Percentiles rank a stretch among this genome's conserved stretches.
Conservation (phyloP, 2,329 filamentous ascomycete species). For the Cercospora zeae-maydis region DNA sequence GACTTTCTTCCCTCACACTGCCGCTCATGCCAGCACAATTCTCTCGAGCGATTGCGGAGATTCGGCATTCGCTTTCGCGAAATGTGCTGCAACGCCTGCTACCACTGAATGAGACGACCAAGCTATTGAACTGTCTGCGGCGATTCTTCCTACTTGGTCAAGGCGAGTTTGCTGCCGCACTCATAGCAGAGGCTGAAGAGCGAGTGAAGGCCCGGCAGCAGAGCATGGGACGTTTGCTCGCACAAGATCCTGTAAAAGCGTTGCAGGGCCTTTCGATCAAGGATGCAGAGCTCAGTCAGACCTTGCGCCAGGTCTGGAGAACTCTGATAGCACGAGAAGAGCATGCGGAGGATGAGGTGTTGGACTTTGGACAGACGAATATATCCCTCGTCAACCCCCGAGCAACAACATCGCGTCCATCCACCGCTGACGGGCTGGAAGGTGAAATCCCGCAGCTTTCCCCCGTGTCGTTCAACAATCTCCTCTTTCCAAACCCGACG, state of each 20-base stretch:
- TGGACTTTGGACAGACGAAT: slow-evolving; percentile 77
- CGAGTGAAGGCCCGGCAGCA: slow-evolving; percentile 70
- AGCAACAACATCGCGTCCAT: slow-evolving; percentile 35
- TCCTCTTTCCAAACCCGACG: slow-evolving; percentile 75
- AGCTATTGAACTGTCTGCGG: slow-evolving; percentile 71
- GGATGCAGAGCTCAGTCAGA: slow-evolving; percentile 77
- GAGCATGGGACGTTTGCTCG: slow-evolving; percentile 52
- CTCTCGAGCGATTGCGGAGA: slow-evolving; percentile 67
- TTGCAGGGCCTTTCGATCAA: slow-evolving; percentile 68
- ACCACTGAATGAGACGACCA: slow-evolving; percentile 70
- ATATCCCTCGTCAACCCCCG: slow-evolving; percentile 64
- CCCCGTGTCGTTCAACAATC: slow-evolving; percentile 65
- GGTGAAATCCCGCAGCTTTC: slow-evolving; percentile 42
- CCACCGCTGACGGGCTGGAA: slow-evolving; percentile 40
- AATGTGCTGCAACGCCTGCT: slow-evolving; percentile 79
- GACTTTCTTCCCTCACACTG: slow-evolving; percentile 65
- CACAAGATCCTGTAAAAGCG: slow-evolving; percentile 50
- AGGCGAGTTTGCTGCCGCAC: slow-evolving; percentile 84
- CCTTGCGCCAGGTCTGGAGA: slow-evolving; percentile 74
- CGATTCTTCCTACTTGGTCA: slow-evolving; percentile 84
- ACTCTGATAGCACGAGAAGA: slow-evolving; percentile 75
- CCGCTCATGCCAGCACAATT: slow-evolving; percentile 72
- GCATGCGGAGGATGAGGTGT: slow-evolving; percentile 66
- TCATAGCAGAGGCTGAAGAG: slow-evolving; percentile 81
- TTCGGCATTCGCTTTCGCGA: slow-evolving; percentile 76